Base-by-base conservation (phyloP, 768 basidiomycete species). In the Pseudohyphozyma bogoriensis region DNA sequence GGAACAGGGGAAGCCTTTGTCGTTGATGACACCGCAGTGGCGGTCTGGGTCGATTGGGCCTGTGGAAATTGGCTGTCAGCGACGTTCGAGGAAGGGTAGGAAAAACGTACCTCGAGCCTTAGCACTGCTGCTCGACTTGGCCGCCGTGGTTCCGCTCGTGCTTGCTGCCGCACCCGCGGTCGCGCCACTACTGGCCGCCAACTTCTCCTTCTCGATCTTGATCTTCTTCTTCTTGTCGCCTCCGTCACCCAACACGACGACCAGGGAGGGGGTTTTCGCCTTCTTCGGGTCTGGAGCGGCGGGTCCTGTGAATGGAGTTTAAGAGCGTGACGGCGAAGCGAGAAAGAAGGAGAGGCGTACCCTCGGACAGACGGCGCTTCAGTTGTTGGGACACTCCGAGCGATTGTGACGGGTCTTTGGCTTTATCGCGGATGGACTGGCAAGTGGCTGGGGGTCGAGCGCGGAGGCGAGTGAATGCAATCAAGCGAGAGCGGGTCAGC, bases 11-110 rank as follows among this genome's bases (percentile, higher is more conserved):
- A 89, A 76, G 46, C 81, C 81, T 74, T 95, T 95, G 76, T 93
- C 91, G 75, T 93, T 96, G 73, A 95, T 93, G 39, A 97, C 93
- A 53, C 93, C 91, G 69, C 93, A 97, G 66, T 95, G 91, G 58
- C 81, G 84, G 76, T 95, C 89, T 65, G 84, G 83, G 74, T 96
- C 86, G 52, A 93, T 82, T 10, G 39, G 50, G 33, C 51, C 36
- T 9, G 52, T 11, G 20, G 40, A 22, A 0, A 31, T 12, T 2
- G 2, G 6, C 28, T 1, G 40, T 39, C 50, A 42, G 9, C 11
- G 1, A 6, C 0, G 12, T 0, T 28, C 3, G 18, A 11, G 31
- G n/a, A 15, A 1, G 26, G 28, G 11, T 9, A 28, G 4, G 13
- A 28, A 47, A 28, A 29, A 4, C 47, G 16, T 4, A 50, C 47